phyloP scores from a whole-genome alignment of 2,329 filamentous ascomycete genomes.

The Hypoxylon sp. region DNA sequence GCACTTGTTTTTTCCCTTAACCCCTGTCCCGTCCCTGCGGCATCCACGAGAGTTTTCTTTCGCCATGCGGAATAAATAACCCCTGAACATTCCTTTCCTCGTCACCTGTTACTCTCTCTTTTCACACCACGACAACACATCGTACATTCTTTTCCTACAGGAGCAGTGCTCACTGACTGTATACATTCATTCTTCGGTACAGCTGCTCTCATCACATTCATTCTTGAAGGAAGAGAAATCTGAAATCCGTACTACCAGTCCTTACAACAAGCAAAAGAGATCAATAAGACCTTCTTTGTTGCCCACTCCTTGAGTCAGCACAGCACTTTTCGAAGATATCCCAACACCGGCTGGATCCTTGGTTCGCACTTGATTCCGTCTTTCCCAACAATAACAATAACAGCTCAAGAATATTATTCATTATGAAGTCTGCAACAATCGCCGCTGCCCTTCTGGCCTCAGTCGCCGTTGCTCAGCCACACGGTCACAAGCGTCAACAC shows the following conservation, averaged over 20 bases:
- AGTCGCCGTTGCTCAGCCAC: slow-evolving; percentile 63
- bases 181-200: slow-evolving; percentile 50
- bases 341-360: slow-evolving; percentile 46
- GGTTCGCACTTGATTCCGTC: slow-evolving; percentile 29
- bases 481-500: slow-evolving; percentile 54
- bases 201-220: slow-evolving; percentile 46
- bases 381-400: slow-evolving; percentile 24
- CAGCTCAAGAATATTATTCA: slow-evolving; percentile 46
- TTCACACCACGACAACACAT: slow-evolving; percentile 34
- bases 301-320: slow-evolving; percentile 19
- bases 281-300: slow-evolving; percentile 30
- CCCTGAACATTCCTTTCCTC: slow-evolving; percentile 38
- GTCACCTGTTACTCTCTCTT: slow-evolving; percentile 20
- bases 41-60: slow-evolving; percentile 31
- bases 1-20: slow-evolving; percentile 21
- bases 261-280: slow-evolving; percentile 26
- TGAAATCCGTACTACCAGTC: slow-evolving; percentile 19
- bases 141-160: slow-evolving; percentile 47
- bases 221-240: slow-evolving; percentile 42
- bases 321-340: slow-evolving; percentile 36
- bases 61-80: slow-evolving; percentile 37
- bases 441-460: slow-evolving; percentile 59
- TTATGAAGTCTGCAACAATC: slow-evolving; percentile 60
- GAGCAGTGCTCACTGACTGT: slow-evolving; percentile 53
- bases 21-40: slow-evolving; percentile 25